Conservation (phyloP, 139 green algal genomes). For the Auxenochlorella pyrenoidosa region DNA sequence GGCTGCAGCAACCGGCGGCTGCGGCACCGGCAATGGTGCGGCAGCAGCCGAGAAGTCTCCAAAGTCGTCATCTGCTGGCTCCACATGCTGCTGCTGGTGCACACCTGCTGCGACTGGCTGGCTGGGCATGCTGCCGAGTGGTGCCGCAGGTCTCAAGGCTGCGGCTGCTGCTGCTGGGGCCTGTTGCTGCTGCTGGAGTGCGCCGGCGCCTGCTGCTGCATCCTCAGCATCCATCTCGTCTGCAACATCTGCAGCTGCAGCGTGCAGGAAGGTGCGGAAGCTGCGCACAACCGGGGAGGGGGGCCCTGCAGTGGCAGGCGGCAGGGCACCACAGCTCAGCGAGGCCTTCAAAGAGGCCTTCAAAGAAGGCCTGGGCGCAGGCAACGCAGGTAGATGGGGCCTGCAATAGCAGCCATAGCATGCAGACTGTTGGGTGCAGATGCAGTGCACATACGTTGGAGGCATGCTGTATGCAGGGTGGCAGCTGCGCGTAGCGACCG, state of each 20-base stretch:
- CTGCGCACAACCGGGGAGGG: not conserved
- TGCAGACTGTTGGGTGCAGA: too few species aligned
- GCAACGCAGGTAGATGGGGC: not conserved
- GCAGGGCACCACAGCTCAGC: not conserved
- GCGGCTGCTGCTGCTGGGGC: not conserved
- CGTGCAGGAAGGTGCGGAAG: slow-evolving; percentile 18
- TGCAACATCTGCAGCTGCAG: not conserved
- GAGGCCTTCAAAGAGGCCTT: not conserved
- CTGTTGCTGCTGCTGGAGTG: slow-evolving; percentile 2
- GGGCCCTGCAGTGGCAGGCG: not conserved
- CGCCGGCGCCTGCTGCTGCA: not conserved
- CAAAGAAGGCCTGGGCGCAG: too few species aligned
- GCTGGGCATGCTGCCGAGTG: not conserved
- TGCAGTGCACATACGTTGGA: too few species aligned
- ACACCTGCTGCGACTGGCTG: not conserved
- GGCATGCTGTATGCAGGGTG: too few species aligned
- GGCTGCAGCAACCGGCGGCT: not conserved
- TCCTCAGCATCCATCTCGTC: not conserved
- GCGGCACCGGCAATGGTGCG: not conserved
- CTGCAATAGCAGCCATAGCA: not conserved
- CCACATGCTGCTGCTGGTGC: not conserved
- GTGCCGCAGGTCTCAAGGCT: too few species aligned
- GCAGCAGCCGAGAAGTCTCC: not conserved
- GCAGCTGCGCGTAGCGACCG: too few species aligned
- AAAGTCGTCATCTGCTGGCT: not conserved